Evolutionary conservation across 768 basidiomycete genomes (phyloP).

Genomic region (Hypholoma fasciculare): DNA sequence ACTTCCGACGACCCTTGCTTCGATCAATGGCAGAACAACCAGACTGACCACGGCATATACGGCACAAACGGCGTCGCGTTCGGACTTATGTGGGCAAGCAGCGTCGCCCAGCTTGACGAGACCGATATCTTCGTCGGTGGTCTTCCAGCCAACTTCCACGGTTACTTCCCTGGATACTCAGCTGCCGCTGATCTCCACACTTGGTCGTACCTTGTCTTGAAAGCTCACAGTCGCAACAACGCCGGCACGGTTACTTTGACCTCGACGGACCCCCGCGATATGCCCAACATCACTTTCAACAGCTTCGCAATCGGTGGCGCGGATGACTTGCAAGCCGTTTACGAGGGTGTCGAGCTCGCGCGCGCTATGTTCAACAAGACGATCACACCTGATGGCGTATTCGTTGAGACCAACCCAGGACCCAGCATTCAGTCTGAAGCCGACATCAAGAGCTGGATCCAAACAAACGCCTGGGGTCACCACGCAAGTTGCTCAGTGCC

Average conservation of each 20-base stretch:
- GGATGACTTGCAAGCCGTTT: conserved; percentile 3
- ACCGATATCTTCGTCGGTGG: conserved; percentile 5
- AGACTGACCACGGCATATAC: conserved; percentile 6
- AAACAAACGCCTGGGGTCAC: conserved; percentile 11
- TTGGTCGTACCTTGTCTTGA: conserved; percentile 10
- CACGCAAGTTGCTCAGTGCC: conserved; percentile 11
- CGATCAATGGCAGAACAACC: conserved; percentile 5
- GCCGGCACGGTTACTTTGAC: conserved; percentile 9
- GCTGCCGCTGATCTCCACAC: not conserved
- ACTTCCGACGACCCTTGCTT: conserved; percentile 6
- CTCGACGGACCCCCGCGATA: conserved; percentile 9
- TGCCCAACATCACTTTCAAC: conserved; percentile 6
- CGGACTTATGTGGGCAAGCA: conserved; percentile 1
- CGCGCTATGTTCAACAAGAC: conserved; percentile 4
- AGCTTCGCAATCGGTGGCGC: conserved; percentile 6
- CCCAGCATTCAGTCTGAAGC: conserved; percentile 4
- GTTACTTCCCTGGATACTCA: conserved; percentile 9
- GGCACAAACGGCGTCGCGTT: conserved; percentile 1
- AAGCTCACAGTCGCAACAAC: conserved; percentile 11
- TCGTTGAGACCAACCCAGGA: conserved; percentile 1
- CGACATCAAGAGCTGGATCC: conserved; percentile 10
- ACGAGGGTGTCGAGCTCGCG: conserved; percentile 7
- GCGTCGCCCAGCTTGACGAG: conserved; percentile 1
- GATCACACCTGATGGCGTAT: not conserved
- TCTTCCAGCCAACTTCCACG: conserved; percentile 8